Evolutionary conservation across 768 basidiomycete species (phyloP).

Genomic region (Boletus insuetus): DNA sequence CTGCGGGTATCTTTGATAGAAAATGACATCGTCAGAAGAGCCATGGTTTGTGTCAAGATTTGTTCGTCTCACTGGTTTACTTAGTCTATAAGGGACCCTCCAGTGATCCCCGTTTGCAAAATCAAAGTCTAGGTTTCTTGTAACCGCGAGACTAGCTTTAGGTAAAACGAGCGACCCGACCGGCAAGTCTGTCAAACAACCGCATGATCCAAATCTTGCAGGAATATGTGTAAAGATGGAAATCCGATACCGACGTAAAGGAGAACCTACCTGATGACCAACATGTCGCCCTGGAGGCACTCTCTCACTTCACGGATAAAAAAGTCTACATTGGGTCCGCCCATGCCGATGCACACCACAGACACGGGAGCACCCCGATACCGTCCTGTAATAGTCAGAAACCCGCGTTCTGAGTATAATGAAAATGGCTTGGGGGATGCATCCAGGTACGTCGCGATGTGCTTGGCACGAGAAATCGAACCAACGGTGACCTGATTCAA

Average conservation of each 20-base stretch:
- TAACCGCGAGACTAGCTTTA: slow-evolving; percentile 62
- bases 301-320: slow-evolving; percentile 80
- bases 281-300: slow-evolving; percentile 60
- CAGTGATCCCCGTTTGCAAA: slow-evolving; percentile 46
- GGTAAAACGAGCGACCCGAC: slow-evolving; percentile 80
- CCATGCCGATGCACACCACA: slow-evolving; percentile 83
- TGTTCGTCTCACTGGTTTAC: slow-evolving; percentile 50
- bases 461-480: slow-evolving; percentile 60
- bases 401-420: slow-evolving; percentile 71
- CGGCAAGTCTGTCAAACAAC: slow-evolving; percentile 61
- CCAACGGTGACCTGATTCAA: slow-evolving; percentile 67
- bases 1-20: slow-evolving; percentile 52
- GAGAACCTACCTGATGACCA: slow-evolving; percentile 43
- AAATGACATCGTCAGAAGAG: slow-evolving; percentile 2
- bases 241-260: background rate
- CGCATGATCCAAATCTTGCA: slow-evolving; percentile 77
- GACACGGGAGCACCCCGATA: slow-evolving; percentile 64
- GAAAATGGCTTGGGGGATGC: slow-evolving; percentile 56
- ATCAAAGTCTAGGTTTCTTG: slow-evolving; percentile 75
- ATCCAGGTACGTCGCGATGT: slow-evolving; percentile 62
- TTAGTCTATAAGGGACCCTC: slow-evolving; percentile 58
- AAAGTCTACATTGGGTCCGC: slow-evolving; percentile 79
- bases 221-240: background rate
- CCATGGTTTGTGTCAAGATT: background rate
- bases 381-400: slow-evolving; percentile 67